Evolutionary conservation across 2,329 filamentous ascomycete genomes (phyloP).

Genomic region (Emergomyces africanus): DNA sequence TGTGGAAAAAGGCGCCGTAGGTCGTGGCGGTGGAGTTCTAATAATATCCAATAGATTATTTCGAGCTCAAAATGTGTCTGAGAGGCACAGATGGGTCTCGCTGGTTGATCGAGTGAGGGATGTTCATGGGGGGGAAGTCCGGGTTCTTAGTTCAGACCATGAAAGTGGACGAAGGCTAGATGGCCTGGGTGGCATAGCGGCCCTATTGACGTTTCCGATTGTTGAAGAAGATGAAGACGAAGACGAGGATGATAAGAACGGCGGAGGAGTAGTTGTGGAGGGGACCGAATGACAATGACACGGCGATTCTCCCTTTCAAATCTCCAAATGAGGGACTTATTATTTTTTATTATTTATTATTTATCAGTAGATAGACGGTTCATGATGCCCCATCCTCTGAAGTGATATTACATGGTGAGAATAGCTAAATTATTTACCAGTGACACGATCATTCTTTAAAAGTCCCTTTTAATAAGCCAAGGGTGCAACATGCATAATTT

Average conservation of each 20-base stretch:
- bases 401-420: background rate
- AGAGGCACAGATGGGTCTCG: conserved; percentile 66
- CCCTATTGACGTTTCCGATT: conserved; percentile 80
- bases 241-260: conserved; percentile 14
- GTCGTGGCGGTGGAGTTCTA: conserved; percentile 69
- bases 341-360: background rate
- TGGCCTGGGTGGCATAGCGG: conserved; percentile 74
- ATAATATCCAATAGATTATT: conserved; percentile 83
- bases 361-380: background rate
- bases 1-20: conserved; percentile 77
- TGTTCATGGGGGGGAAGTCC: conserved; percentile 68
- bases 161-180: conserved; percentile 82
- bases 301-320: background rate
- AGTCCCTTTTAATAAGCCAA: background rate
- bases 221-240: conserved; percentile 64
- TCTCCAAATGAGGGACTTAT: background rate
- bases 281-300: background rate
- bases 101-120: conserved; percentile 81
- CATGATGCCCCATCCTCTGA: background rate
- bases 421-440: background rate
- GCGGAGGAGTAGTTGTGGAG: background rate
- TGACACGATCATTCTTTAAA: background rate
- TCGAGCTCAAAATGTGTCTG: conserved; percentile 63
- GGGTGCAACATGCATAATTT: background rate
- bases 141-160: conserved; percentile 84